These are phyloP conservation scores for Cryptococcus sp. DNA, from an alignment of 1,284 basidiomycete genomes.

Conservation along the genomic window DNA sequence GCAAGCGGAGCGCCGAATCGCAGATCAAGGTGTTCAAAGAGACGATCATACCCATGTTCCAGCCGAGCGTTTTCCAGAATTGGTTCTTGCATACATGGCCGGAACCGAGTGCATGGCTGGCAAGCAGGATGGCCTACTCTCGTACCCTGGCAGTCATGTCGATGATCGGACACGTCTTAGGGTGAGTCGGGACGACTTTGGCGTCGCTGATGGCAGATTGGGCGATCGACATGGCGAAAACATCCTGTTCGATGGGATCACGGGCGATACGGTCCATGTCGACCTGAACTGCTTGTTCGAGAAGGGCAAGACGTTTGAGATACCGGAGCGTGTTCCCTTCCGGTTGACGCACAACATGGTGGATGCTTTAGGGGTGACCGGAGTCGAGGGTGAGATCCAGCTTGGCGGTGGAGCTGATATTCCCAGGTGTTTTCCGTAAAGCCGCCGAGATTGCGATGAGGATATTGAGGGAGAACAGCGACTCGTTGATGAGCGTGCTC, in stretches of 20 bases:
- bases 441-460: constrained; percentile 88
- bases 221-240: constrained; percentile 98
- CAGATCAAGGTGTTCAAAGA: constrained; percentile 58
- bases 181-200: constrained; percentile 52
- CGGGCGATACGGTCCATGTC: constrained; percentile 91
- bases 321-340: constrained; percentile 91
- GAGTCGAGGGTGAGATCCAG: constrained; percentile 67
- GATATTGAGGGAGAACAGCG: constrained; percentile 82
- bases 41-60: constrained; percentile 61
- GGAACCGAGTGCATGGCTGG: constrained; percentile 91
- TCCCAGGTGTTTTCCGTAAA: constrained; percentile 77
- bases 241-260: constrained; percentile 82
- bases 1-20: constrained; percentile 52
- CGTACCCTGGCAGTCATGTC: constrained; percentile 96
- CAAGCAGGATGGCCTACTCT: constrained; percentile 76
- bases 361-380: constrained; percentile 88
- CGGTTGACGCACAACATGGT: constrained; percentile 91
- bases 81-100: constrained; percentile 98
- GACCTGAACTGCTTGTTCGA: constrained; percentile 99
- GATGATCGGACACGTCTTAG: constrained; percentile 96
- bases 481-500: constrained; percentile 90
- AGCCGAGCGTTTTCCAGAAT: constrained; percentile 81
- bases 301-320: constrained; percentile 85
- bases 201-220: constrained; percentile 54
- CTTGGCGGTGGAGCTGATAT: neutral